A percentile compares a stretch with the other conserved stretches of the same genome.
Evolutionary conservation across 305 asterid species (phyloP).

Genomic region (Rubia balearica): DNA sequence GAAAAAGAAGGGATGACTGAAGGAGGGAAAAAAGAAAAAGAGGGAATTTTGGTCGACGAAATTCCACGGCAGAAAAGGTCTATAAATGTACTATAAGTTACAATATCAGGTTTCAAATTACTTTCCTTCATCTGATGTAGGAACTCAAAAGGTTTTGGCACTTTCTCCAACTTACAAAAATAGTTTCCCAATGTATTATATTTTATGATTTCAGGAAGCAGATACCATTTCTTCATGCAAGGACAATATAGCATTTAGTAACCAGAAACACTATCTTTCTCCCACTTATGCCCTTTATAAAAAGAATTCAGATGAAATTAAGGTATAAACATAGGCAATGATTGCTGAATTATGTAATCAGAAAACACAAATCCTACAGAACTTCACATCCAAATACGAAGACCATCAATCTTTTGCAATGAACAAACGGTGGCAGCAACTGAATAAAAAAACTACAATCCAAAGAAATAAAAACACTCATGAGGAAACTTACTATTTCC

Average conservation of each 20-base stretch:
- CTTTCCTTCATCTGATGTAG: conserved; percentile 68
- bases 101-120: conserved; percentile 57
- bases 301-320: background rate
- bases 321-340: background rate
- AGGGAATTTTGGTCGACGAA: too few species aligned
- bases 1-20: too few species aligned
- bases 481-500: conserved; percentile 58
- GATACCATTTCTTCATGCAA: conserved; percentile 66
- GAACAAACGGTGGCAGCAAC: background rate
- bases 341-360: background rate
- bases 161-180: conserved; percentile 59
- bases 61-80: conserved; percentile 24
- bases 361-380: background rate
- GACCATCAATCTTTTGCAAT: background rate
- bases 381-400: background rate
- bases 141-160: conserved; percentile 54
- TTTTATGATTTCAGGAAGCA: conserved; percentile 70
- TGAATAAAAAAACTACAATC: too few species aligned
- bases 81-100: conserved; percentile 78
- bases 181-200: conserved; percentile 79
- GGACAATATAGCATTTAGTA: conserved; percentile 29
- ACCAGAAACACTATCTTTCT: too few species aligned
- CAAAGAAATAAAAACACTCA: too few species aligned
- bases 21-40: too few species aligned
- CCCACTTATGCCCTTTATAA: conserved; percentile 3